A percentile compares a stretch with the other conserved stretches of the same genome.
Conservation (phyloP, 257 asterid genomes). For the Cinchona pubescens region DNA sequence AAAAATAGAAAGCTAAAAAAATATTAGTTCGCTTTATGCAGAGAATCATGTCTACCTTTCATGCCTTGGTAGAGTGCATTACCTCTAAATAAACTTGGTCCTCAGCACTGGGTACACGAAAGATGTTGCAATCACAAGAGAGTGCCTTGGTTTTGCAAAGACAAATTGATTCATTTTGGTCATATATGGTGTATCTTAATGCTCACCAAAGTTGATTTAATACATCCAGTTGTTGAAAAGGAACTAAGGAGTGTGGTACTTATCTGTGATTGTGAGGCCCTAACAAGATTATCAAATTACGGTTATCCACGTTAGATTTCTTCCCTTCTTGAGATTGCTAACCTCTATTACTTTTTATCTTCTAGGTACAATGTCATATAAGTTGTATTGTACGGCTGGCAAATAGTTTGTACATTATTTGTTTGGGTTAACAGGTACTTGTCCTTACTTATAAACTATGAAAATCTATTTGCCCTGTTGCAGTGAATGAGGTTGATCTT, state of each 20-base stretch:
- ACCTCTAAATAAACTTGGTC: not conserved
- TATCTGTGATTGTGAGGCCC: not conserved
- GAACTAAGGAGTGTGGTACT: not conserved
- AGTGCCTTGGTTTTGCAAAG: not conserved
- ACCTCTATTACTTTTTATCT: not conserved
- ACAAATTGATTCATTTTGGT: not conserved
- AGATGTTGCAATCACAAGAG: not conserved
- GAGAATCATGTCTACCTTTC: not conserved
- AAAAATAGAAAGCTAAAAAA: not conserved
- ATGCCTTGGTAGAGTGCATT: not conserved
- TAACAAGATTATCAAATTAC: not conserved
- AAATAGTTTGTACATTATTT: not conserved
- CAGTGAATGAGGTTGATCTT: conserved; percentile 14
- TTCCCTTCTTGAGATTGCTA: not conserved
- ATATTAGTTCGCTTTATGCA: not conserved
- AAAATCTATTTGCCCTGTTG: not conserved
- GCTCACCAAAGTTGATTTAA: no score
- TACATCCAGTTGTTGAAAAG: not conserved
- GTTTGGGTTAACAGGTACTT: not conserved
- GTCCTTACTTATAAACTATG: no score
- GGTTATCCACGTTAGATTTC: not conserved
- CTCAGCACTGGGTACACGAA: not conserved
- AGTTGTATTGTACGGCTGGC: not conserved
- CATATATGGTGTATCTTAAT: not conserved
- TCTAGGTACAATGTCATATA: not conserved